Evolutionary conservation across 768 basidiomycete species (phyloP), one percentile per base, ranked within the genome.

Genomic region (Candolleomyces aberdarensis): DNA sequence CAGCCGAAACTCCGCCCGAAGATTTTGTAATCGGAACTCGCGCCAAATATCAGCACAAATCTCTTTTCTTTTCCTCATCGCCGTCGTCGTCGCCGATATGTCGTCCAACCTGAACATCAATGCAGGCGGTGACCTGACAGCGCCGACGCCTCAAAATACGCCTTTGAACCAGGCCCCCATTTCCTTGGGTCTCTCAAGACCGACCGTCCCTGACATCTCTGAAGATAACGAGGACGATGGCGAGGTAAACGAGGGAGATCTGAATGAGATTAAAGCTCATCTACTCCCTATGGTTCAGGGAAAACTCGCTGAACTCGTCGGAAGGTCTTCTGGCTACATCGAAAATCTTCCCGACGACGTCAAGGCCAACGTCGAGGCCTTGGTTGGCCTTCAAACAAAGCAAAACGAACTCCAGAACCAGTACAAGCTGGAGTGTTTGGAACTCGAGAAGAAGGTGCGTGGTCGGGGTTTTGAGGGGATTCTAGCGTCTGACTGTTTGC

Each of bases 81-180:
- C 41, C 46, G 54, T 65, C 55, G 40, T 57, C 60, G 56, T 43
- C 59, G 40, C 15, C 36, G 44, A 67, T 57, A 92, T 92, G 90
- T 88, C 88, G 52, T 83, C 83, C 70, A 86, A 79, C 70, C 74
- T 92, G 57, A 83, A 86, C 67, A 91, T 92, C 72, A 75, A 78
- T 31, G 74, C 77, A 48, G 71, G 75, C 19, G 60, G 62, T 59
- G 84, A 84, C 74, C 77, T 87, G 26, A 87, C 89, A 3, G 94
- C 94, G n/a, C 94, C 94, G 8, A 97, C 94, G 15, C 94, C 94
- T 22, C 91, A 92, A 78, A 96, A 97, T 76, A 96, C 95, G 3
- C 95, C 94, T 11, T 77, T 94, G 63, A 86, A 79, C 57, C 85
- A 91, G 65, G 91, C 91, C 13, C 92, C 93, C 58, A 88, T 96